Evolutionary conservation across 2,329 filamentous ascomycete genomes (phyloP).

Genomic region (Aspergillus pseudotamarii): DNA sequence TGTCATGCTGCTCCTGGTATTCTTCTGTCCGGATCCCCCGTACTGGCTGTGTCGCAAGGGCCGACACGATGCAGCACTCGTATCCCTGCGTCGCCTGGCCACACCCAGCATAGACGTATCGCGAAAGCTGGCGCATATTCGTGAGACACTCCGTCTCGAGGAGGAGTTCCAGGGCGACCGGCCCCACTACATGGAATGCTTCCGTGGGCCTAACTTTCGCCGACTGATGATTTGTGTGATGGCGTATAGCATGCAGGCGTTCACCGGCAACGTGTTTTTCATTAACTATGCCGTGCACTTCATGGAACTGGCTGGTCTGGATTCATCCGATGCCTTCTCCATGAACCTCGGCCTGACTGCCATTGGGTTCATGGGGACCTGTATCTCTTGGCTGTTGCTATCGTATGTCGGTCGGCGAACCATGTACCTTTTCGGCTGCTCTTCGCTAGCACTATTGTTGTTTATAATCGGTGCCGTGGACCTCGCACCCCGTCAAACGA

Average conservation of each 20-base stretch:
- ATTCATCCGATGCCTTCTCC: conserved; percentile 27
- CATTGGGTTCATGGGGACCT: conserved; percentile 47
- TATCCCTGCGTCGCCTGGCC: conserved; percentile 23
- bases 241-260: conserved; percentile 34
- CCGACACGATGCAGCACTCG: conserved; percentile 21
- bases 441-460: conserved; percentile 36
- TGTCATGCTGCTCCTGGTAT: conserved; percentile 23
- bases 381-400: conserved; percentile 45
- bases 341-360: conserved; percentile 47
- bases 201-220: conserved; percentile 30
- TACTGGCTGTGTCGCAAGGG: conserved; percentile 30
- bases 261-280: conserved; percentile 32
- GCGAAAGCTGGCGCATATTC: conserved; percentile 30
- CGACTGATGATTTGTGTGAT: conserved; percentile 31
- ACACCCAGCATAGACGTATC: conserved; percentile 20
- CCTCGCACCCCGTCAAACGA: conserved; percentile 35
- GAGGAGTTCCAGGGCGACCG: conserved; percentile 19
- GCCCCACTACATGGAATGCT: conserved; percentile 28
- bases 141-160: conserved; percentile 31
- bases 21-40: conserved; percentile 29
- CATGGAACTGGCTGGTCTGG: conserved; percentile 37
- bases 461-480: conserved; percentile 45
- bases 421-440: conserved; percentile 44
- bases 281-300: conserved; percentile 36
- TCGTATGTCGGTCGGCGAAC: conserved; percentile 42